Evolutionary conservation across 768 basidiomycete species (phyloP).

Genomic region (Collybiopsis luxurians): DNA sequence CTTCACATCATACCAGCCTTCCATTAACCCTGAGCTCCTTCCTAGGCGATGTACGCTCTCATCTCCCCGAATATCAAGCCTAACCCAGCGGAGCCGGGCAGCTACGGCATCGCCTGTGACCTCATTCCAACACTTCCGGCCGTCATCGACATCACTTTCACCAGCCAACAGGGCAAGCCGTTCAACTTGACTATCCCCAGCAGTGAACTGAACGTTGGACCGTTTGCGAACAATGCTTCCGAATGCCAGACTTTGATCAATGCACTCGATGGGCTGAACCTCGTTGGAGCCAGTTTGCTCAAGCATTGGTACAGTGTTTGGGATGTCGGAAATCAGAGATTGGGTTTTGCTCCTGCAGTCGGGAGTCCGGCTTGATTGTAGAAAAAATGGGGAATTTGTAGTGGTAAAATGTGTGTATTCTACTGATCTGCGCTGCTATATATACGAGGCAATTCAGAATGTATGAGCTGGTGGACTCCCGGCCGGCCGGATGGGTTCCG

Average conservation of each 20-base stretch:
- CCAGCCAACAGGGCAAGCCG: constrained; percentile 41
- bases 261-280: constrained; percentile 47
- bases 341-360: constrained; percentile 46
- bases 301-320: constrained; percentile 63
- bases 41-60: constrained; percentile 51
- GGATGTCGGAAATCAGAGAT: constrained; percentile 46
- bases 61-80: constrained; percentile 58
- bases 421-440: no score
- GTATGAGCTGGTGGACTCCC: no score
- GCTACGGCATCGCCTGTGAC: constrained; percentile 53
- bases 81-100: constrained; percentile 47
- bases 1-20: neutral
- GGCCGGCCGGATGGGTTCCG: no score
- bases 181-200: constrained; percentile 60
- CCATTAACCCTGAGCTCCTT: neutral
- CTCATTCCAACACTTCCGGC: constrained; percentile 46
- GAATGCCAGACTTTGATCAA: constrained; percentile 59
- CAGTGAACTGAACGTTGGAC: constrained; percentile 55
- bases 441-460: no score
- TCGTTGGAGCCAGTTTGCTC: constrained; percentile 53
- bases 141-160: constrained; percentile 50
- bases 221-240: constrained; percentile 46
- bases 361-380: no score
- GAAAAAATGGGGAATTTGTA: no score
- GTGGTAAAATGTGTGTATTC: no score